Conservation (phyloP, 305 asterid genomes). For the Fraxinus baroniana region DNA sequence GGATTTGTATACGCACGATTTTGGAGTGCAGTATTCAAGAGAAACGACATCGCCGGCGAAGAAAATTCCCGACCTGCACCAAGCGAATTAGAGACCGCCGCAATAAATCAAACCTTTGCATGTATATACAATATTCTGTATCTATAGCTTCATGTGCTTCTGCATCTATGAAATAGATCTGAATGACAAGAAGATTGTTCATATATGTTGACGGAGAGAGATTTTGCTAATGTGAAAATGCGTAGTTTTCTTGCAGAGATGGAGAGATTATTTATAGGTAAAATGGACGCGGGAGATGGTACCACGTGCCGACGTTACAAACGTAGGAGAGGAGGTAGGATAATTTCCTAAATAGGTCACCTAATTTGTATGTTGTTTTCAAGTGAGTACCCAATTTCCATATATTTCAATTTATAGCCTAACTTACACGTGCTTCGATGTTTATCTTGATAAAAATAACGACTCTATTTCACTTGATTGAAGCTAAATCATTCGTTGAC, state of each 20-base stretch:
- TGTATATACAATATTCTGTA: neutral
- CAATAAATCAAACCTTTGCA: constrained; percentile 24
- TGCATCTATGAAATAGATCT: constrained; percentile 15
- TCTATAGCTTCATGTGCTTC: neutral
- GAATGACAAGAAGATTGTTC: neutral
- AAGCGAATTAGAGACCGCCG: constrained; percentile 88
- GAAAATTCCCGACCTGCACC: constrained; percentile 96
- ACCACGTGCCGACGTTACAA: constrained; percentile 40
- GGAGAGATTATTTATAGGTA: constrained; percentile 35
- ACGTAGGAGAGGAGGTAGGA: constrained; percentile 4
- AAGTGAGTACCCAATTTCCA: neutral
- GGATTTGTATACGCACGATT: constrained; percentile 2
- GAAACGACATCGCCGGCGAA: constrained; percentile 28
- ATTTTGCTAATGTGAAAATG: neutral
- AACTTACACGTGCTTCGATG: neutral
- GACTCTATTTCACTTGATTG: neutral
- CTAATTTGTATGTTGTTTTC: constrained; percentile 8
- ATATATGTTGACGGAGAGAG: neutral
- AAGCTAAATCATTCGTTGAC: neutral
- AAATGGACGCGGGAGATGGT: constrained; percentile 25
- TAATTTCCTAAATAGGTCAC: neutral
- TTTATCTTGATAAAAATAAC: too few species aligned
- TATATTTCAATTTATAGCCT: neutral
- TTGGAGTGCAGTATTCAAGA: constrained; percentile 10
- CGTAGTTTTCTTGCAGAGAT: constrained; percentile 1